Evolutionary conservation across 495 filamentous ascomycete genomes (phyloP).

Genomic region (Stereocaulon alpinum): DNA sequence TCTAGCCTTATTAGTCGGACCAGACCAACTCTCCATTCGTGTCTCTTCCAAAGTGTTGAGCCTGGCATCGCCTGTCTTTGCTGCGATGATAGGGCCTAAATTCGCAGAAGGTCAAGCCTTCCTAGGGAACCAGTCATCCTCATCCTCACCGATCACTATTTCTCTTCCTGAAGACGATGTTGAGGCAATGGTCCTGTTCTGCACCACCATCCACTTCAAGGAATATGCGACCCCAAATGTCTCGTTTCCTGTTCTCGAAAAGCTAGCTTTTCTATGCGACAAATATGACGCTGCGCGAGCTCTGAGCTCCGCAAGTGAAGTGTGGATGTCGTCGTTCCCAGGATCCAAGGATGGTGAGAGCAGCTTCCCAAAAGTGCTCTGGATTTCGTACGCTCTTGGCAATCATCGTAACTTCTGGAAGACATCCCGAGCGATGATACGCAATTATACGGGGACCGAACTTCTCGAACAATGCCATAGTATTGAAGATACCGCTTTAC

Average conservation of each 20-base stretch:
- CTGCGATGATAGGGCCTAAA: slow-evolving; percentile 22
- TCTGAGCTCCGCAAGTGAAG: neutral
- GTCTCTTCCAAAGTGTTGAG: slow-evolving; percentile 22
- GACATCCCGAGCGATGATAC: neutral
- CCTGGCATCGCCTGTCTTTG: slow-evolving; percentile 22
- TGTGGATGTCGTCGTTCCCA: neutral
- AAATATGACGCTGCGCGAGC: slow-evolving; percentile 20
- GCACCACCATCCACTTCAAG: slow-evolving; percentile 18
- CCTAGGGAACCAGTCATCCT: neutral
- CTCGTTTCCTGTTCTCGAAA: neutral
- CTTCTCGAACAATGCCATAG: too few relatives aligned
- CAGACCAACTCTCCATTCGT: slow-evolving; percentile 7
- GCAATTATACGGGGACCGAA: too few relatives aligned
- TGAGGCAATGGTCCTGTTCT: slow-evolving; percentile 18
- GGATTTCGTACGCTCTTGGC: neutral
- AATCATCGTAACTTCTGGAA: neutral
- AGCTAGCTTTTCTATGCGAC: slow-evolving; percentile 20
- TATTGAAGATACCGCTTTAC: too few relatives aligned
- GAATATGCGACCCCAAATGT: neutral
- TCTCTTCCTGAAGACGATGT: slow-evolving; percentile 7
- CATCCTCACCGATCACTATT: neutral
- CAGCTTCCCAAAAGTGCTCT: neutral
- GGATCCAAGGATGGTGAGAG: neutral
- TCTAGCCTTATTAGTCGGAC: neutral
- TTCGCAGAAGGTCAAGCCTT: slow-evolving; percentile 20